Conservation (phyloP, 805 yeast genomes). For the Vanderwaltozyma yarrowii region DNA sequence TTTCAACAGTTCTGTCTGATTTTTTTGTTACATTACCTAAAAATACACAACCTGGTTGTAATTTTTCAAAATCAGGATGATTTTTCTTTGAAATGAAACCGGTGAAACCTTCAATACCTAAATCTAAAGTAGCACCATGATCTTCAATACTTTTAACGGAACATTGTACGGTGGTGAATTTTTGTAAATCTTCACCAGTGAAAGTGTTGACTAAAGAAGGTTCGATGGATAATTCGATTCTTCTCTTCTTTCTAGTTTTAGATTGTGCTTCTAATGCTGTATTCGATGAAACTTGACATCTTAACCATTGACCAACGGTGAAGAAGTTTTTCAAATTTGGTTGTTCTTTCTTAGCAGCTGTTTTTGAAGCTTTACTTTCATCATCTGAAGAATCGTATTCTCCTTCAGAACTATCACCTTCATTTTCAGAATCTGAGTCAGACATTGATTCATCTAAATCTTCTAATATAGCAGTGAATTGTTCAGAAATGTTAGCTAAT, state of each 20-base stretch:
- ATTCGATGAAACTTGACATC: conserved; percentile 63
- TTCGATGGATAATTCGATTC: conserved; percentile 61
- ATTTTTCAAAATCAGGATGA: conserved; percentile 31
- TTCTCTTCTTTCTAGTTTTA: conserved; percentile 40
- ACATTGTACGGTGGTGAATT: conserved; percentile 57
- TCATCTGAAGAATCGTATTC: conserved; percentile 24
- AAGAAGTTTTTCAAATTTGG: conserved; percentile 51
- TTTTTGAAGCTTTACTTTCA: conserved; percentile 16
- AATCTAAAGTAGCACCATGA: conserved; percentile 72
- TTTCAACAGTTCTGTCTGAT: conserved; percentile 36
- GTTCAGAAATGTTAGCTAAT: conserved; percentile 59
- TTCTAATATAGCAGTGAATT: conserved; percentile 48
- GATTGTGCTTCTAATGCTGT: conserved; percentile 31
- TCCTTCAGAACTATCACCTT: conserved; percentile 31
- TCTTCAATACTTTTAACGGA: conserved; percentile 77
- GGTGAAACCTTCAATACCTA: conserved; percentile 47
- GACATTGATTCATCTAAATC: conserved; percentile 39
- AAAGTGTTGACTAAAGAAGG: conserved; percentile 64
- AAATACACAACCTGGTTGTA: conserved; percentile 58
- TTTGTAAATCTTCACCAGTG: conserved; percentile 55
- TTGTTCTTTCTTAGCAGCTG: conserved; percentile 31
- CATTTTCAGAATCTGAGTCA: conserved; percentile 25
- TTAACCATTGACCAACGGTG: conserved; percentile 72
- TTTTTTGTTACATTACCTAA: conserved; percentile 47
- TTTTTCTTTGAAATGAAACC: conserved; percentile 76